phyloP scores from a whole-genome alignment of 2,329 filamentous ascomycete genomes.

The Sporothrix mexicana region DNA sequence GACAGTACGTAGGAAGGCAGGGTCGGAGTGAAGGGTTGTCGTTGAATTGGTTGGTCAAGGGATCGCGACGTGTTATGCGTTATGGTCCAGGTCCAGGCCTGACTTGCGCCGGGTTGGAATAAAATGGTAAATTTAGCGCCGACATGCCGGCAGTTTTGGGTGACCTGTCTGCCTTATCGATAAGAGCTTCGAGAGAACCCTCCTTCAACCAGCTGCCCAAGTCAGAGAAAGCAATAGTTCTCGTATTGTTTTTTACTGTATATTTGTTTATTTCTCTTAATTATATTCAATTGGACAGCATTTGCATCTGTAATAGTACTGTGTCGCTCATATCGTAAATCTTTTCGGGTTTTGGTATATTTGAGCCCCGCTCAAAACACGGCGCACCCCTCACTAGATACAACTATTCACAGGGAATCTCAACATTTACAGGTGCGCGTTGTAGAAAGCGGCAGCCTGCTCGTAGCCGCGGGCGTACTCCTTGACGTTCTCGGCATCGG shows the following conservation, averaged over 20 bases:
- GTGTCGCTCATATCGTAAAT: not conserved
- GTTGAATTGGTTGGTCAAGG: not conserved
- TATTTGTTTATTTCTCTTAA: not conserved
- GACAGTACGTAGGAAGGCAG: not conserved
- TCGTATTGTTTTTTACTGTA: not conserved
- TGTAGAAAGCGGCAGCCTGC: constrained; percentile 52
- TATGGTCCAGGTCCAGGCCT: not conserved
- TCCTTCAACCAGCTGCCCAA: not conserved
- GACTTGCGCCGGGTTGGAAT: not conserved
- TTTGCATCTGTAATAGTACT: not conserved
- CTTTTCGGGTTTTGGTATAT: not conserved
- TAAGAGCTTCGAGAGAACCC: constrained; percentile 21
- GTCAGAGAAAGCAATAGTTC: not conserved
- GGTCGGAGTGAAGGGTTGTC: not conserved
- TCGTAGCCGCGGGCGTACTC: constrained; percentile 59
- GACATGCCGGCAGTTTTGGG: not conserved
- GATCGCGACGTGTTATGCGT: constrained; percentile 5
- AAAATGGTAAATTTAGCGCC: not conserved
- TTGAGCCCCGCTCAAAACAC: not conserved
- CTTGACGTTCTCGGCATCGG: constrained; percentile 51
- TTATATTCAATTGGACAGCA: not conserved
- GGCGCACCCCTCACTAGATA: constrained; percentile 34
- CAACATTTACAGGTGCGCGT: constrained; percentile 47
- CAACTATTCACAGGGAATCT: not conserved
- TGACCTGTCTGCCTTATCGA: constrained; percentile 25